These are phyloP conservation scores for Dactylellina cionopaga DNA, from an alignment of 2,329 filamentous ascomycete species.

Conservation along the genomic window DNA sequence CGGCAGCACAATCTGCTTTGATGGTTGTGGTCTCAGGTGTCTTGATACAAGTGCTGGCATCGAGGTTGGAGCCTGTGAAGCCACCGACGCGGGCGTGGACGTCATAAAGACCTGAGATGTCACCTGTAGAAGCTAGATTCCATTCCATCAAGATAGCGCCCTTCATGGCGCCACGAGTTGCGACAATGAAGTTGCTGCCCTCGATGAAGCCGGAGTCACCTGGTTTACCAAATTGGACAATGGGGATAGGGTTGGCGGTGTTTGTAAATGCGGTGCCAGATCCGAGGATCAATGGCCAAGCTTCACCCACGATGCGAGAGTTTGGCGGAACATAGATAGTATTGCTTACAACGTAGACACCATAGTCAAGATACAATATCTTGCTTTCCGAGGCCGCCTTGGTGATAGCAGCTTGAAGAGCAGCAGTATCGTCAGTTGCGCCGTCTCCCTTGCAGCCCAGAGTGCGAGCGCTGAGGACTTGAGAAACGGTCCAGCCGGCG, in stretches of 20 bases:
- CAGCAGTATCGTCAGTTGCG: constrained; percentile 82
- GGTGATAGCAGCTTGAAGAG: constrained; percentile 81
- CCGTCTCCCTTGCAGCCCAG: constrained; percentile 87
- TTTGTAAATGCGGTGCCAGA: constrained; percentile 64
- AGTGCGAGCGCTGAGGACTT: constrained; percentile 57
- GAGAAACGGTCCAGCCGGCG: constrained; percentile 70
- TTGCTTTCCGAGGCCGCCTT: constrained; percentile 65
- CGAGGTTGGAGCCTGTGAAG: constrained; percentile 62
- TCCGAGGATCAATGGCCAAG: constrained; percentile 66
- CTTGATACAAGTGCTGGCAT: constrained; percentile 62
- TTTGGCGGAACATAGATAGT: constrained; percentile 65
- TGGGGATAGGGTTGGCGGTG: constrained; percentile 62
- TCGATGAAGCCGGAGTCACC: constrained; percentile 66
- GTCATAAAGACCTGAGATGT: constrained; percentile 75
- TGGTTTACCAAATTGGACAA: constrained; percentile 66
- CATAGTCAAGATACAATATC: constrained; percentile 63
- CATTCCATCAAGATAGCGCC: constrained; percentile 77
- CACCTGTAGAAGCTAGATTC: constrained; percentile 68
- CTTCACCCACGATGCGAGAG: constrained; percentile 68
- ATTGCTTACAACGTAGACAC: constrained; percentile 63
- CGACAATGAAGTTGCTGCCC: constrained; percentile 67
- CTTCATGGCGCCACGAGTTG: constrained; percentile 65
- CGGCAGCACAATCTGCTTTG: constrained; percentile 60
- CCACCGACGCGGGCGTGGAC: constrained; percentile 93
- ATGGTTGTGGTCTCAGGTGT: constrained; percentile 59